Conservation (phyloP, 805 yeast species). For the Starmerella khaoyaiensis region DNA sequence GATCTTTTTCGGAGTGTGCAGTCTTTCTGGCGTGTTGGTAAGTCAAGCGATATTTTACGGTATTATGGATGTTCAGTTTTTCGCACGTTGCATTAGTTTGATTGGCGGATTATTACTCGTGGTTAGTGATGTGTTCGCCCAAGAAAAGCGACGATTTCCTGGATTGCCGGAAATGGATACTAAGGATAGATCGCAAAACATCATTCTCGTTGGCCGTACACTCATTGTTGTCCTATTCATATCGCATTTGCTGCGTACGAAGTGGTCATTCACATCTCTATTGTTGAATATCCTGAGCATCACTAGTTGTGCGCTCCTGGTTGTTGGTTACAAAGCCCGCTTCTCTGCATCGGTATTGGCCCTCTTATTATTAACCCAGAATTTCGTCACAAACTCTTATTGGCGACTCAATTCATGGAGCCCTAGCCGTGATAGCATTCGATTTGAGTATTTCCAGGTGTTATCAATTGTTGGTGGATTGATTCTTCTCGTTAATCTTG, state of each 20-base stretch:
- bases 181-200: slow-evolving; percentile 65
- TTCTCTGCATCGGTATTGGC: slow-evolving; percentile 63
- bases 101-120: slow-evolving; percentile 87
- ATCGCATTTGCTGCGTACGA: slow-evolving; percentile 60
- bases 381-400: slow-evolving; percentile 70
- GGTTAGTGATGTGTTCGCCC: slow-evolving; percentile 70
- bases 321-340: slow-evolving; percentile 86
- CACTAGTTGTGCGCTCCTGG: slow-evolving; percentile 58
- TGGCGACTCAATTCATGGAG: slow-evolving; percentile 66
- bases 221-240: slow-evolving; percentile 72
- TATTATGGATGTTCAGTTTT: slow-evolving; percentile 66
- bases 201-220: slow-evolving; percentile 76
- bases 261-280: slow-evolving; percentile 55
- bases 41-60: slow-evolving; percentile 85
- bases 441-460: slow-evolving; percentile 90
- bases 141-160: slow-evolving; percentile 60
- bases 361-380: slow-evolving; percentile 58
- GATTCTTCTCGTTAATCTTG: slow-evolving; percentile 78
- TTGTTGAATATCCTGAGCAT: slow-evolving; percentile 59
- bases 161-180: slow-evolving; percentile 60
- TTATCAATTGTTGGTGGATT: slow-evolving; percentile 91
- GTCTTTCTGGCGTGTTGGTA: slow-evolving; percentile 56
- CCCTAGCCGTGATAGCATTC: slow-evolving; percentile 73
- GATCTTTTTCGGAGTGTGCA: slow-evolving; percentile 55
- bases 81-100: slow-evolving; percentile 76